Evolutionary conservation across 108 stramenopile genomes (phyloP).

Genomic region (Skeletonema menzelii): DNA sequence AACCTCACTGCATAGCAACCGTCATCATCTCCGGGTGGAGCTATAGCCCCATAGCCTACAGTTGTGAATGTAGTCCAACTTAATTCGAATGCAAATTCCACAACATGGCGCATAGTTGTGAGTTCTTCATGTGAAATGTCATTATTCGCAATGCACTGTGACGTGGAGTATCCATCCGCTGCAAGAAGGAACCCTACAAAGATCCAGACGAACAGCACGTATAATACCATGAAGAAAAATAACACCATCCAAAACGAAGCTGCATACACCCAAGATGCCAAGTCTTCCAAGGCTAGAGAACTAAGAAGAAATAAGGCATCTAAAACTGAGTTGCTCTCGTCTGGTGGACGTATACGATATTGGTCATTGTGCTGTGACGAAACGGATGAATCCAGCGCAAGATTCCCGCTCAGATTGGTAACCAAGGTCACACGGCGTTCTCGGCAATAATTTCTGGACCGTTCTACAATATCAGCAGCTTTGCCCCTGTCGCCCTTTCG

Average conservation of each 20-base stretch:
- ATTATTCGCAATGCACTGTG: not conserved
- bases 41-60: slow-evolving; percentile 14
- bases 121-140: not conserved
- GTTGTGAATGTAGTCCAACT: slow-evolving; percentile 36
- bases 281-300: slow-evolving; percentile 13
- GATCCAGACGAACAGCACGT: slow-evolving; percentile 11
- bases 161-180: not conserved
- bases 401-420: not conserved
- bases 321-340: slow-evolving; percentile 4
- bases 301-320: slow-evolving; percentile 11
- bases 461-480: not conserved
- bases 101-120: not conserved
- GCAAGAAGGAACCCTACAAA: slow-evolving; percentile 17
- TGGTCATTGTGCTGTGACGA: not conserved
- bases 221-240: slow-evolving; percentile 13
- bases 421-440: not conserved
- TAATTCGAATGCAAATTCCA: slow-evolving; percentile 36
- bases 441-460: not conserved
- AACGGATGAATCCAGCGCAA: not conserved
- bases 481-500: slow-evolving; percentile 13
- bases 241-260: slow-evolving; percentile 24
- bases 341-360: slow-evolving; percentile 25
- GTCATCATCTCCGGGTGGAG: slow-evolving; percentile 25
- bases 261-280: slow-evolving; percentile 21
- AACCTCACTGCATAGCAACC: slow-evolving; percentile 21